phyloP scores from a whole-genome alignment of 139 green algal species.

The Closterium sp. region DNA sequence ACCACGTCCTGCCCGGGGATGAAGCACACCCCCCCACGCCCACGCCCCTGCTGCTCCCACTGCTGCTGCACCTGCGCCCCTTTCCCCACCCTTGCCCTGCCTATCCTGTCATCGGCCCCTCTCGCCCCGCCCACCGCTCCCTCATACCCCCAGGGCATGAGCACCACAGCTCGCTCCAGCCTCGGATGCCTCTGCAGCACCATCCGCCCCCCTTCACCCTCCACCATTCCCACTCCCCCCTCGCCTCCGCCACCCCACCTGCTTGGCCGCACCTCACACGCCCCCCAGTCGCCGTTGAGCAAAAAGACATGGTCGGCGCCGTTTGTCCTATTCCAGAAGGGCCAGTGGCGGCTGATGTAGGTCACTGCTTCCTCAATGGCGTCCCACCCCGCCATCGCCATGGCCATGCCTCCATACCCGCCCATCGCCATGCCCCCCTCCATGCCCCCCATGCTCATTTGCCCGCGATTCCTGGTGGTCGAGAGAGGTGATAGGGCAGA shows the following conservation, averaged over 20 bases:
- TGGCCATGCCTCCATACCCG: too few relatives aligned
- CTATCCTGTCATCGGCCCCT: neutral
- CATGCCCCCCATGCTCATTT: neutral
- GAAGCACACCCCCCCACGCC: conserved; percentile 43
- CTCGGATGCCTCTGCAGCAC: neutral
- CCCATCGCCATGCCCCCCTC: too few relatives aligned
- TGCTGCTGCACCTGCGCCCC: neutral
- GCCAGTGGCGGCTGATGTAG: conserved; percentile 60
- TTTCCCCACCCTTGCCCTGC: neutral
- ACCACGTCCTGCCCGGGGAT: conserved; percentile 44
- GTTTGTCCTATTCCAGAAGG: conserved; percentile 63
- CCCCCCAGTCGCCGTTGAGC: conserved; percentile 2
- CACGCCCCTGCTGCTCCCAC: neutral
- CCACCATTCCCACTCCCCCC: too few relatives aligned
- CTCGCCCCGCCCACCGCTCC: neutral
- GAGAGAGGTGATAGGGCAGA: neutral
- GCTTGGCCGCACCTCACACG: neutral
- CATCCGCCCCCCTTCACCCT: neutral
- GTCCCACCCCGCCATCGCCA: too few relatives aligned
- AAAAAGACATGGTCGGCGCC: conserved; percentile 40
- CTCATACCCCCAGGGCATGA: neutral
- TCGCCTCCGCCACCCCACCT: too few relatives aligned
- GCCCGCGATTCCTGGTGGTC: neutral
- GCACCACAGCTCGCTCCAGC: neutral
- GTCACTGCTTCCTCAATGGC: conserved; percentile 7